phyloP scores from a whole-genome alignment of 768 basidiomycete species.

The Boletus tomentosulus region DNA sequence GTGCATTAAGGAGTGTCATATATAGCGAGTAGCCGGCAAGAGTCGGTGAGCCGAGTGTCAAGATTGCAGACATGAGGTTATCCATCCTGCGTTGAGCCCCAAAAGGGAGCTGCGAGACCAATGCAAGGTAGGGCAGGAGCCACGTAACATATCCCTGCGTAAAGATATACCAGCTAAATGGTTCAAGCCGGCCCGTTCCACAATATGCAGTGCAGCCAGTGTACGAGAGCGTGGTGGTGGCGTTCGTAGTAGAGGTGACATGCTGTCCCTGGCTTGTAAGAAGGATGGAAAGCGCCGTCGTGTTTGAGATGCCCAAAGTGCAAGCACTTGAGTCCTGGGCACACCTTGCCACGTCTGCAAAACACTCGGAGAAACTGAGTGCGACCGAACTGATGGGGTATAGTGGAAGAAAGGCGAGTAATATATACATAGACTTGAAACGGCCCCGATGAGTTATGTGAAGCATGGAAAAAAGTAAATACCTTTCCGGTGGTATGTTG shows the following conservation, averaged over 20 bases:
- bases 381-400: neutral
- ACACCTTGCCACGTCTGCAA: conserved; percentile 3
- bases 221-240: conserved; percentile 11
- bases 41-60: conserved; percentile 43
- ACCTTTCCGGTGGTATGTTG: conserved; percentile 2
- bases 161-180: conserved; percentile 20
- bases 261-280: conserved; percentile 6
- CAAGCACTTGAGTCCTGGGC: conserved; percentile 4
- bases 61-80: conserved; percentile 39
- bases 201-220: conserved; percentile 8
- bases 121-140: conserved; percentile 47
- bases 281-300: conserved; percentile 12
- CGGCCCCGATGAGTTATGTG: neutral
- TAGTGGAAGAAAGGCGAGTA: neutral
- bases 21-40: conserved; percentile 42
- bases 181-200: conserved; percentile 8
- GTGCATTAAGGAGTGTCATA: neutral
- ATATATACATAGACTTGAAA: neutral
- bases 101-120: conserved; percentile 50
- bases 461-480: neutral
- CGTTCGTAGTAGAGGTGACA: neutral
- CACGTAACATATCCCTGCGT: conserved; percentile 39
- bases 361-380: conserved; percentile 9
- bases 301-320: conserved; percentile 1
- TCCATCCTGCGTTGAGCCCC: conserved; percentile 37